These are phyloP conservation scores for Larix kaempferi DNA, from an alignment of 75 land plant species.

Conservation along the genomic window DNA sequence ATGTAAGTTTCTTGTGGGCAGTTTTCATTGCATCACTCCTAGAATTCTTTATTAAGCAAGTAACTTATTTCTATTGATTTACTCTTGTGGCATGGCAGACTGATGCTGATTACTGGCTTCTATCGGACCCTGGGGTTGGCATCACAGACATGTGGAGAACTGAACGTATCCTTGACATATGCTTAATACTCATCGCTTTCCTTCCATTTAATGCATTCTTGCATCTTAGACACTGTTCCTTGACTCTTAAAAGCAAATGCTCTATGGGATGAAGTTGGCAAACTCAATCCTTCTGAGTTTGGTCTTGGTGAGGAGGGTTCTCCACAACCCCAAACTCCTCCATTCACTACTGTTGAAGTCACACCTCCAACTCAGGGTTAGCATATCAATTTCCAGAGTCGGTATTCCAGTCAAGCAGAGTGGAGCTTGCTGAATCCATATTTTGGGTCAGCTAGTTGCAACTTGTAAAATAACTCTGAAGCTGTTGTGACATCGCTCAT, in stretches of 20 bases:
- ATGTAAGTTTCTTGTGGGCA: conserved; percentile 36
- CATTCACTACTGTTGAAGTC: neutral
- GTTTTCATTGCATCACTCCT: neutral
- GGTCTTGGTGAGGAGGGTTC: conserved; percentile 28
- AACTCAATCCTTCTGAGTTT: conserved; percentile 28
- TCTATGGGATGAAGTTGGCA: conserved; percentile 37
- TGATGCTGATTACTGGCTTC: conserved; percentile 68
- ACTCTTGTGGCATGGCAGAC: conserved; percentile 29
- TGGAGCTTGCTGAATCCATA: neutral
- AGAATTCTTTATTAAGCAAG: neutral
- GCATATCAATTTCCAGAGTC: neutral
- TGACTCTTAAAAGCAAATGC: conserved; percentile 9
- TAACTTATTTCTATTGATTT: neutral
- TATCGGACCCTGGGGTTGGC: conserved; percentile 50
- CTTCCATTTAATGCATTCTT: neutral
- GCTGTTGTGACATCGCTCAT: neutral
- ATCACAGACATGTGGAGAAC: conserved; percentile 67
- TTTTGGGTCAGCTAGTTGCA: conserved; percentile 1
- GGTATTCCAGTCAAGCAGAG: neutral
- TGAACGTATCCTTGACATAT: conserved; percentile 55
- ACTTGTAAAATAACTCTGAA: conserved; percentile 1
- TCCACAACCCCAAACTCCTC: conserved; percentile 38
- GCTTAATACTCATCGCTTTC: neutral
- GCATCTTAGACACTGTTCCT: neutral
- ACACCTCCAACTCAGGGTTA: neutral